phyloP scores from a whole-genome alignment of 345 rosid genomes.

The Citrus hindsii region DNA sequence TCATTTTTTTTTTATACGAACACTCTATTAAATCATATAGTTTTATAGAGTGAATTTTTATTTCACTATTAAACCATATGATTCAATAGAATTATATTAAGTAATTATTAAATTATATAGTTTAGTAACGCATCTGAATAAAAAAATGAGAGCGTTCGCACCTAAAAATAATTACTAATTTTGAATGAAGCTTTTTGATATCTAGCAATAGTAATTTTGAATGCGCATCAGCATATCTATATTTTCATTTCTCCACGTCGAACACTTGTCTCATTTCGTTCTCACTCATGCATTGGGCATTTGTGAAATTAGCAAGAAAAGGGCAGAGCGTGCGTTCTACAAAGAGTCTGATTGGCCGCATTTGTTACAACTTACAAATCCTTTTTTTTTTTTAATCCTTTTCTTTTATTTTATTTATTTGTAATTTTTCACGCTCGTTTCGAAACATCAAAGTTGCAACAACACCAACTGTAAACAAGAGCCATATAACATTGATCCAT shows the following conservation, averaged over 20 bases:
- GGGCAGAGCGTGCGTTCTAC: neutral
- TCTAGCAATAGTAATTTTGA: too few relatives aligned
- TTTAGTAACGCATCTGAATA: fast-evolving
- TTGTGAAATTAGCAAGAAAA: neutral
- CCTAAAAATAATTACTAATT: too few relatives aligned
- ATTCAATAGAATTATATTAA: too few relatives aligned
- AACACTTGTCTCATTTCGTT: neutral
- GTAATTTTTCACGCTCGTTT: too few relatives aligned
- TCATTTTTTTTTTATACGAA: too few relatives aligned
- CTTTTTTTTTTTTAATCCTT: neutral
- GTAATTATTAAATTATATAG: fast-evolving
- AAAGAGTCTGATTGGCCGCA: neutral
- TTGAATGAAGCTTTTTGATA: too few relatives aligned
- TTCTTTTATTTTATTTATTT: neutral
- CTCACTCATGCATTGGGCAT: neutral
- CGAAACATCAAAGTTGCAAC: neutral
- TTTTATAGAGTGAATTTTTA: too few relatives aligned
- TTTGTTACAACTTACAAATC: too few relatives aligned
- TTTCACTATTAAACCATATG: too few relatives aligned
- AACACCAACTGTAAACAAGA: neutral
- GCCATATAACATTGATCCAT: neutral
- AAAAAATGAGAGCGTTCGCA: fast-evolving
- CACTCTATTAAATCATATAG: too few relatives aligned
- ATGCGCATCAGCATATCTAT: too few relatives aligned
- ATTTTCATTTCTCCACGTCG: neutral